Percentiles rank a stretch among this genome's conserved stretches.
phyloP scores from a whole-genome alignment of 1,139 yeast genomes.

The Scheffersomyces illinoinensis region DNA sequence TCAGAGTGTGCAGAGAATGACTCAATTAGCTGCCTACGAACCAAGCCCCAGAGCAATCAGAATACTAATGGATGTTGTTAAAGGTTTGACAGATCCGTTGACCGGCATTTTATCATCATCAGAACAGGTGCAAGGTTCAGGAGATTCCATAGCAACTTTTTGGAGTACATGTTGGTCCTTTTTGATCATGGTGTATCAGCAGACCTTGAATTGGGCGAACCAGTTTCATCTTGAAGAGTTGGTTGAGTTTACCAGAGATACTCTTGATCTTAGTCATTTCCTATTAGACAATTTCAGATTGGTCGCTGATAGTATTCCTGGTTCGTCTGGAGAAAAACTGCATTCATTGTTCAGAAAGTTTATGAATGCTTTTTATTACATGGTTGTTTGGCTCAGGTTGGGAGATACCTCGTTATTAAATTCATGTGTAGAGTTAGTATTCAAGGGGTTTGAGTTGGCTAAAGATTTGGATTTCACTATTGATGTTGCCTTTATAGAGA shows the following conservation, averaged over 20 bases:
- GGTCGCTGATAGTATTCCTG: slow-evolving; percentile 34
- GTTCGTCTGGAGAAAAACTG: slow-evolving; percentile 24
- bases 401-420: slow-evolving; percentile 75
- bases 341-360: slow-evolving; percentile 32
- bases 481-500: slow-evolving; percentile 49
- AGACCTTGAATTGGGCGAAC: slow-evolving; percentile 75
- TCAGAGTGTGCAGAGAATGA: slow-evolving; percentile 46
- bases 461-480: slow-evolving; percentile 49
- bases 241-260: slow-evolving; percentile 83
- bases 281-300: slow-evolving; percentile 65
- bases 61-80: slow-evolving; percentile 71
- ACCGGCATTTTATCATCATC: slow-evolving; percentile 43
- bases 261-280: slow-evolving; percentile 72
- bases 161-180: slow-evolving; percentile 79
- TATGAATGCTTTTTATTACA: slow-evolving; percentile 55
- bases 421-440: slow-evolving; percentile 72
- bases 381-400: slow-evolving; percentile 77
- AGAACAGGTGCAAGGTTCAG: slow-evolving; percentile 6
- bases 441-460: slow-evolving; percentile 66
- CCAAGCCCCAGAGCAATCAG: slow-evolving; percentile 77
- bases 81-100: slow-evolving; percentile 66
- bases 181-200: slow-evolving; percentile 64
- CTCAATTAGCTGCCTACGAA: slow-evolving; percentile 55
- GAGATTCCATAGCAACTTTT: slow-evolving; percentile 30
- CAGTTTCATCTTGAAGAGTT: slow-evolving; percentile 57